A percentile compares a stretch with the other conserved stretches of the same genome.
Evolutionary conservation across 2,329 filamentous ascomycete genomes (phyloP).

Genomic region (Fusarium nodosum): DNA sequence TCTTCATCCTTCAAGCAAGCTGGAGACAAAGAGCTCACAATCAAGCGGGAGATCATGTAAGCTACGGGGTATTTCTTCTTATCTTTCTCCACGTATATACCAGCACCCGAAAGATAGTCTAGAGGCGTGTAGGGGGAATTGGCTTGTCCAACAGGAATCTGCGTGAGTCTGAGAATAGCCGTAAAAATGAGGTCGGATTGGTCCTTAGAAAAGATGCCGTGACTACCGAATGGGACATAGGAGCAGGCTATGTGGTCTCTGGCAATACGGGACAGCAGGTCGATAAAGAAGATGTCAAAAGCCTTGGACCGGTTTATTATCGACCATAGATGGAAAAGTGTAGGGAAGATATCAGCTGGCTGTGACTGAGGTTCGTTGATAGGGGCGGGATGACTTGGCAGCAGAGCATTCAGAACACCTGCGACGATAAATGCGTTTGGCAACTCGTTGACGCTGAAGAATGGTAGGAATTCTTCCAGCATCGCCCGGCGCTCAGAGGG

Average conservation of each 20-base stretch:
- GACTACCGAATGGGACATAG: conserved; percentile 84
- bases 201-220: conserved; percentile 92
- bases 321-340: conserved; percentile 97
- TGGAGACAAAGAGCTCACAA: conserved; percentile 93
- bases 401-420: conserved; percentile 85
- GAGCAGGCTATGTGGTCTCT: conserved; percentile 82
- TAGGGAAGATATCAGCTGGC: conserved; percentile 89
- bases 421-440: conserved; percentile 95
- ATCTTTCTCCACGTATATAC: conserved; percentile 90
- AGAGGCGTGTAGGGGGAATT: conserved; percentile 91
- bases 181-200: conserved; percentile 96
- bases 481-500: conserved; percentile 86
- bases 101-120: conserved; percentile 86
- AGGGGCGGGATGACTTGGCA: conserved; percentile 86
- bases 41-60: conserved; percentile 93
- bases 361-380: conserved; percentile 80
- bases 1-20: conserved; percentile 80
- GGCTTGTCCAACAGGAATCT: conserved; percentile 96
- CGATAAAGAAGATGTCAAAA: conserved; percentile 88
- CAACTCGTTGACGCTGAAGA: conserved; percentile 93
- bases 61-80: conserved; percentile 91
- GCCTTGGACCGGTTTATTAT: conserved; percentile 89
- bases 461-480: conserved; percentile 83
- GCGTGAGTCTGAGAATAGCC: conserved; percentile 86
- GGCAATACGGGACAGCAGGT: conserved; percentile 88